Base-by-base conservation (phyloP, 176 grass and related monocot genomes). In the Raddia guianensis region DNA sequence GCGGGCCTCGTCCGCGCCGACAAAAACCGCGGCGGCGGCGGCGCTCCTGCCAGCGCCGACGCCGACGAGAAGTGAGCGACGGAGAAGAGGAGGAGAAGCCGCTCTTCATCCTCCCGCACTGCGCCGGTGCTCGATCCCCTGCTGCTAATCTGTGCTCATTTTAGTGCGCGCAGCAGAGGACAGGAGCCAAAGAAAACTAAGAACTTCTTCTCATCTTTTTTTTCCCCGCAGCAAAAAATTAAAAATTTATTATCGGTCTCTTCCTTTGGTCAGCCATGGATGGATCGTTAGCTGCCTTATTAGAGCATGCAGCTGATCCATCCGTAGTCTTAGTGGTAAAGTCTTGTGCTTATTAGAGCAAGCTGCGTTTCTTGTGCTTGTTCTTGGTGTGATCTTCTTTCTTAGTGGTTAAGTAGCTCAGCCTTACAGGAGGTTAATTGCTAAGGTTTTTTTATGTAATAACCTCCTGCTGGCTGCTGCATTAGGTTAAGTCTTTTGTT, bases 91-190 rank as follows among this genome's bases (percentile, higher is more conserved):
- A 54, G 49, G 27, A n/a, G n/a, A 40, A 40, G 37, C 37, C 37
- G 1, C 6, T 6, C 1, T 15, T 14, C 1, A 49, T 35, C 45
- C 33, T 8, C 33, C 16, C 63, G 14, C 51, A 12, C 27, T 63
- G 8, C 42, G 19, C 18, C 12, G n/a, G 72, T 11, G 42, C 15
- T 45, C 65, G 4, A 44, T 60, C 75, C 81, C 74, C 79, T 90
- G 73, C 73, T 89, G 73, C 87, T 85, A 76, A 3, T 56, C 4
- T 19, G 72, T 14, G 77, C 83, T 85, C 56, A 19, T 85, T 85
- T 85, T 81, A 81, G 50, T 81, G 82, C 70, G 43, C 82, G 82
- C 82, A 49, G 70, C 70, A 70, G 71, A 75, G 8, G 9, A 37
- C 5, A 18, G 63, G 8, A 34, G 37, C 37, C 44, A 12, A 59